A percentile compares a stretch with the other conserved stretches of the same genome.
phyloP scores from a whole-genome alignment of 75 land plant genomes.

The Picea glauca region DNA sequence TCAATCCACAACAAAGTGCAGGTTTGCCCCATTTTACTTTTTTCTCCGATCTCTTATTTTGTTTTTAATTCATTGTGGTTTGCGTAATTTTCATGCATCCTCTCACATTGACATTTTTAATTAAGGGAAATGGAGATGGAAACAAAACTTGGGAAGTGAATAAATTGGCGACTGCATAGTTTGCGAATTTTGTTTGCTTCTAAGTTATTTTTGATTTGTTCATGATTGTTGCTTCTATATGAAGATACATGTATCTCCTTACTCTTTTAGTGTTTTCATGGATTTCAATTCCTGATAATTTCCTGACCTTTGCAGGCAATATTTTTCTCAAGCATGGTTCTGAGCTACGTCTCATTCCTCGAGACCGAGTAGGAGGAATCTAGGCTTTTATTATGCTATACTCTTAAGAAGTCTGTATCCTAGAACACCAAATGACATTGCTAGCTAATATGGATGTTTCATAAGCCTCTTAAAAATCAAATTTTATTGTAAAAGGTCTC shows the following conservation, averaged over 20 bases:
- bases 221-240: neutral
- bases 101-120: neutral
- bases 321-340: conserved; percentile 98
- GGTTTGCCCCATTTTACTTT: conserved; percentile 34
- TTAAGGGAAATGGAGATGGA: neutral
- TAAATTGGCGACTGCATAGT: neutral
- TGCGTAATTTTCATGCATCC: neutral
- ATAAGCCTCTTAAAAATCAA: too few species aligned
- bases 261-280: neutral
- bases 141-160: neutral
- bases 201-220: neutral
- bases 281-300: neutral
- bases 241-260: neutral
- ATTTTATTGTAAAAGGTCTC: too few species aligned
- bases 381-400: neutral
- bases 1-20: conserved; percentile 99
- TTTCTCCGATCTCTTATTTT: neutral
- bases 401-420: too few species aligned
- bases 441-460: too few species aligned
- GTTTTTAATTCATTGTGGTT: neutral
- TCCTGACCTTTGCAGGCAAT: conserved; percentile 55
- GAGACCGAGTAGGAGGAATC: conserved; percentile 80
- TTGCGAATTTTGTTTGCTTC: neutral
- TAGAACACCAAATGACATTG: too few species aligned
- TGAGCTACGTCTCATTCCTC: conserved; percentile 93